Base-by-base conservation (phyloP, 2,329 filamentous ascomycete genomes). In the Emmonsiellopsis sp. region DNA sequence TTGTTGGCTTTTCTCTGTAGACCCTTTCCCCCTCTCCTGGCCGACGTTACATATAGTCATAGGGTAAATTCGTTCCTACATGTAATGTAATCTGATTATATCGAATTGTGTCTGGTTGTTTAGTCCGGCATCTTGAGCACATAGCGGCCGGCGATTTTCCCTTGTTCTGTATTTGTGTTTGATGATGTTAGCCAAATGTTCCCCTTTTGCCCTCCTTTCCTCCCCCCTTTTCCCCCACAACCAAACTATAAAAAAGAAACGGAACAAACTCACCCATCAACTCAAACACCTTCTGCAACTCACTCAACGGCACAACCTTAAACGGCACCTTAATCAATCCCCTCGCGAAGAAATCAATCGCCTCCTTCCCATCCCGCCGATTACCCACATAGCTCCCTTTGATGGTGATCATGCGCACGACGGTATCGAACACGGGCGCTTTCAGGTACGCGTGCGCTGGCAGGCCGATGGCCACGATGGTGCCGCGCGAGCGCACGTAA, bases 301-400 rank as follows among this genome's bases (percentile, higher is more conserved):
- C 79, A 64, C 83, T 86, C 56, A 96, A 77, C 11, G 89, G 89
- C 51, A 89, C 83, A 7, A 82, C 81, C 84, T 95, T 94, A 81
- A 80, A 93, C 7, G 92, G 92, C 5, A 84, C 84, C 67, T 89
- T 86, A 79, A 97, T 91, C 59, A 94, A 74, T 13, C 92, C 92
- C 20, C 86, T 80, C 54, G 80, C 76, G 78, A 82, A 96, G 76
- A 96, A 96, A 61, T 96, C 91, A 58, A 97, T 78, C 2, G 92
- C 91, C 76, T 97, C 92, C 51, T 84, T 81, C 1, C 84, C 86
- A 69, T 97, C 92, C 68, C 86, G 84, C 61, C 92, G 82, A 77
- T 95, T 96, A 54, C 92, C 92, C 61, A 97, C 92, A 68, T 96
- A 96, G 63, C 84, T 89, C 56, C 91, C 91, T 77, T 88, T 88